Evolutionary conservation across 1,284 basidiomycete genomes (phyloP).

Genomic region (Pseudozyma hubeiensis): DNA sequence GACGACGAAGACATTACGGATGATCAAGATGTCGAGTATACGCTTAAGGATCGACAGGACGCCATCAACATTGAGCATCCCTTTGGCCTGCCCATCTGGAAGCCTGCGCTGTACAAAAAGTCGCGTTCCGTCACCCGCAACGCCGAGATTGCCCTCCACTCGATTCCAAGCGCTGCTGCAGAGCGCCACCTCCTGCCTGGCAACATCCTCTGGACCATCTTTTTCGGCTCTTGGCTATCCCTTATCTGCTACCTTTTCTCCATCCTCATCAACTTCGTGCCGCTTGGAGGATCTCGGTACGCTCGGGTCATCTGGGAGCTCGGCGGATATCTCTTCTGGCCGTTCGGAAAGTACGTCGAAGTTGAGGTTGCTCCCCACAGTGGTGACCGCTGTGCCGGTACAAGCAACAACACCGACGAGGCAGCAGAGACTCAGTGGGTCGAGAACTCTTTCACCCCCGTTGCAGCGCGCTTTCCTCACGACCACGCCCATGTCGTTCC

Average conservation of each 20-base stretch:
- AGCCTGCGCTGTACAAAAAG: constrained; percentile 98
- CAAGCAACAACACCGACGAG: constrained; percentile 11
- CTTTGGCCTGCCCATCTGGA: constrained; percentile 99
- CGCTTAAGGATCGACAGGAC: constrained; percentile 94
- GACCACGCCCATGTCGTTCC: constrained; percentile 54
- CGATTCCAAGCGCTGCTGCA: constrained; percentile 88
- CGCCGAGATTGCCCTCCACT: constrained; percentile 93
- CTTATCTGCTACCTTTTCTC: constrained; percentile 78
- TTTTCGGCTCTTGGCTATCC: constrained; percentile 86
- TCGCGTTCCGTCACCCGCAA: constrained; percentile 94
- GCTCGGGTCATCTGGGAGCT: constrained; percentile 88
- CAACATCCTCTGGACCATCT: constrained; percentile 88
- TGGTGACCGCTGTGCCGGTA: constrained; percentile 50
- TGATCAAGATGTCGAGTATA: constrained; percentile 80
- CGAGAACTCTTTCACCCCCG: constrained; percentile 65
- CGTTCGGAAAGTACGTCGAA: constrained; percentile 98
- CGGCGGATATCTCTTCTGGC: constrained; percentile 97
- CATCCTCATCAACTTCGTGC: constrained; percentile 77
- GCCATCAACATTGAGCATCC: constrained; percentile 98
- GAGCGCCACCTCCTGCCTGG: constrained; percentile 90
- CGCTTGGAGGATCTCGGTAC: constrained; percentile 84
- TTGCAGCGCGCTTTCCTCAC: constrained; percentile 59
- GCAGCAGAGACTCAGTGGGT: constrained; percentile 69
- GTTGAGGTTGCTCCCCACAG: constrained; percentile 72
- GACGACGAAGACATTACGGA: constrained; percentile 43